A percentile compares a stretch with the other conserved stretches of the same genome.
Conservation (phyloP, 345 rosid species). For the Alliaria petiolata region DNA sequence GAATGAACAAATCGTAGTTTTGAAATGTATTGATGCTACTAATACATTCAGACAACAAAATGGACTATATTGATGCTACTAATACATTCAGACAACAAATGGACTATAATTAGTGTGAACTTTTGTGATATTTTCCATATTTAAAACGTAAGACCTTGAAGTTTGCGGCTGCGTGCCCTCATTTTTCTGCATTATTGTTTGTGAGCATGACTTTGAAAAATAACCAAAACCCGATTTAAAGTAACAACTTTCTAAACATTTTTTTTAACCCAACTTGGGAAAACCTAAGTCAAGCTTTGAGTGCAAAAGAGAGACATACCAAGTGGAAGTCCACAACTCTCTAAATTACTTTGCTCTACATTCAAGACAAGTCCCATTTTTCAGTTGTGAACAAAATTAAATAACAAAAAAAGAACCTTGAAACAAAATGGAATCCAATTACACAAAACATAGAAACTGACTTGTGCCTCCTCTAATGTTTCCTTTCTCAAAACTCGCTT, state of each 20-base stretch:
- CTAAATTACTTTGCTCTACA: neutral
- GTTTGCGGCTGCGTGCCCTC: too few species aligned
- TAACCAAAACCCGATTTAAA: neutral
- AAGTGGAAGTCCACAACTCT: neutral
- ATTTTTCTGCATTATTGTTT: too few species aligned
- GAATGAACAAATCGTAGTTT: too few species aligned
- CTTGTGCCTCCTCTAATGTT: neutral
- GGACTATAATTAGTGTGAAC: too few species aligned
- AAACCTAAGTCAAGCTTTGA: neutral
- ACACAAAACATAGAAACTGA: slow-evolving; percentile 9
- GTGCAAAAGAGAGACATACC: neutral
- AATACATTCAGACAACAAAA: too few species aligned
- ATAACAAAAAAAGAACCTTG: neutral
- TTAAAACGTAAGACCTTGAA: too few species aligned
- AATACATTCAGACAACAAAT: too few species aligned
- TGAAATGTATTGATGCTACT: too few species aligned
- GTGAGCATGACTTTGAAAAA: neutral
- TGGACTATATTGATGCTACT: too few species aligned
- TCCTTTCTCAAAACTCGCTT: neutral
- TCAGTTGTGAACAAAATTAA: neutral
- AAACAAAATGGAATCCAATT: slow-evolving; percentile 11
- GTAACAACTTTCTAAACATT: neutral
- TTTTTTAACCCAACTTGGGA: neutral
- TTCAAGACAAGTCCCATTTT: too few species aligned
- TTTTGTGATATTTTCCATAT: too few species aligned